Evolutionary conservation across 768 basidiomycete species (phyloP).

Genomic region (Trametes cubensis): DNA sequence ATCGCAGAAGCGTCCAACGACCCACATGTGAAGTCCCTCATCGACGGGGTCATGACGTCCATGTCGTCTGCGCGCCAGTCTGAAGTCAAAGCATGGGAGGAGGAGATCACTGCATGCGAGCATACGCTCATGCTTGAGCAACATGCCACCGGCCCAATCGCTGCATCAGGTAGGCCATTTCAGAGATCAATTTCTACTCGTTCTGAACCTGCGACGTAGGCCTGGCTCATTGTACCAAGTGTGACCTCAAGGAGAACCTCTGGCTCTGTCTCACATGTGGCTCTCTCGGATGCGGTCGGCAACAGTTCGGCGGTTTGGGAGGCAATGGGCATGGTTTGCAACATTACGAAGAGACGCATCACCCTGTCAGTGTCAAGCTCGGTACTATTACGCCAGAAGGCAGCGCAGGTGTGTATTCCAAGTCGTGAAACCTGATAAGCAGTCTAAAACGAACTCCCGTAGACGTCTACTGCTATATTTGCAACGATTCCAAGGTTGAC

Average conservation of each 20-base stretch:
- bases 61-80: constrained; percentile 90
- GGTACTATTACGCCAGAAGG: constrained; percentile 98
- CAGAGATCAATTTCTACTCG: neutral
- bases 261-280: constrained; percentile 97
- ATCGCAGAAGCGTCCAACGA: constrained; percentile 42
- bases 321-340: constrained; percentile 90
- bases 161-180: constrained; percentile 50
- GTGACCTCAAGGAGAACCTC: constrained; percentile 87
- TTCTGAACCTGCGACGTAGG: constrained; percentile 44
- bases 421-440: neutral
- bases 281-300: constrained; percentile 83
- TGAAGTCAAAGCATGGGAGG: constrained; percentile 97
- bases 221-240: constrained; percentile 78
- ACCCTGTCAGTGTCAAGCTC: constrained; percentile 87
- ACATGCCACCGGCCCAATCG: constrained; percentile 47
- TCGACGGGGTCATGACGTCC: constrained; percentile 73
- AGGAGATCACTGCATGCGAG: constrained; percentile 86
- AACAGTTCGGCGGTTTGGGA: constrained; percentile 76
- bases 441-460: neutral
- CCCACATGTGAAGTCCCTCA: constrained; percentile 54
- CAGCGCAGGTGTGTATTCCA: constrained; percentile 63
- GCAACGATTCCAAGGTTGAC: constrained; percentile 82
- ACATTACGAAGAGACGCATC: constrained; percentile 73
- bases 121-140: constrained; percentile 69
- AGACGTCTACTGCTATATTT: constrained; percentile 95